Percentiles rank a stretch among this genome's conserved stretches.
Evolutionary conservation across 2,329 filamentous ascomycete genomes (phyloP).

Genomic region (Cercospora zeina): DNA sequence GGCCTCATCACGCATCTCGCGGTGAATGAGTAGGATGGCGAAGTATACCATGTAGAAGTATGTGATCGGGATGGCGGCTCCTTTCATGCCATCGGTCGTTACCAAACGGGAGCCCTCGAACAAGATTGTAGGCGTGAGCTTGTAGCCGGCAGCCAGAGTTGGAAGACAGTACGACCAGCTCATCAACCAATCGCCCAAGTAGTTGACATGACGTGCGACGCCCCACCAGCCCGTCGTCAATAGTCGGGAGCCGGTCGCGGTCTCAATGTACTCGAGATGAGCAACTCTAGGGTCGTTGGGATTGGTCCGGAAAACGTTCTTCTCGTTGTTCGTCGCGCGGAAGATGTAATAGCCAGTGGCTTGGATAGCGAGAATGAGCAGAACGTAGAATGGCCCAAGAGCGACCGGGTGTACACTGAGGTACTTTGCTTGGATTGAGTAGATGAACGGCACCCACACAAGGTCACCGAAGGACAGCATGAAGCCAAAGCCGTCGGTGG

Average conservation of each 20-base stretch:
- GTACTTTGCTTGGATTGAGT: slow-evolving; percentile 81
- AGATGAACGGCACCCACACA: slow-evolving; percentile 89
- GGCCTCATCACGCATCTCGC: slow-evolving; percentile 82
- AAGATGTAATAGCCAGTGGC: slow-evolving; percentile 82
- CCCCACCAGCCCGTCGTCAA: slow-evolving; percentile 94
- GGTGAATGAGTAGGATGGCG: slow-evolving; percentile 79
- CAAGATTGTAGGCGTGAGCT: slow-evolving; percentile 62
- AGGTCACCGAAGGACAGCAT: slow-evolving; percentile 94
- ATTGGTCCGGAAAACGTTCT: slow-evolving; percentile 89
- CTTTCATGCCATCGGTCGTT: slow-evolving; percentile 59
- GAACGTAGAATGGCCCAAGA: slow-evolving; percentile 69
- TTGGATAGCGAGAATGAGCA: slow-evolving; percentile 66
- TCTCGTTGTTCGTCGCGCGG: slow-evolving; percentile 89
- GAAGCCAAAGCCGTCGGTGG: slow-evolving; percentile 87
- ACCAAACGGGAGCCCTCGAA: slow-evolving; percentile 62
- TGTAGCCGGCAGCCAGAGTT: slow-evolving; percentile 79
- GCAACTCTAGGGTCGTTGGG: slow-evolving; percentile 75
- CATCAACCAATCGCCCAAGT: slow-evolving; percentile 93
- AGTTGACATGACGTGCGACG: slow-evolving; percentile 88
- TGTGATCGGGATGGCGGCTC: slow-evolving; percentile 83
- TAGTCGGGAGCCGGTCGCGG: slow-evolving; percentile 75
- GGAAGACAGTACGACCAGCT: slow-evolving; percentile 87
- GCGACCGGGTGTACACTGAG: slow-evolving; percentile 76
- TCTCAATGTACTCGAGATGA: slow-evolving; percentile 84
- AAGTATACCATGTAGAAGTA: slow-evolving; percentile 97